Conservation (phyloP, 2,329 filamentous ascomycete species). For the Ophiostoma novo-ulmi region DNA sequence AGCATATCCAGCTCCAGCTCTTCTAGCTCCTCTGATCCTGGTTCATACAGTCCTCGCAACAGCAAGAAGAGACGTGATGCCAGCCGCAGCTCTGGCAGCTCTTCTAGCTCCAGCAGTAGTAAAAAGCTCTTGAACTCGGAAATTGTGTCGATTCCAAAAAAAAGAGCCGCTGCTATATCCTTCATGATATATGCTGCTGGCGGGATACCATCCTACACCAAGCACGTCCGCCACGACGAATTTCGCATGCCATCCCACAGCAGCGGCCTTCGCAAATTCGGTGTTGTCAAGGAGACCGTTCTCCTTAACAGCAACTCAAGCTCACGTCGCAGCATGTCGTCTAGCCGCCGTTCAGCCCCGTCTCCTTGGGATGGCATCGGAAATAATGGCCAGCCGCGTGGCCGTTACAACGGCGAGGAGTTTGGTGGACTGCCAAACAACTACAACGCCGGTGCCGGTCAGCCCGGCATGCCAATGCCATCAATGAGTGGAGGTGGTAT, state of each 20-base stretch:
- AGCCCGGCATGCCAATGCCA: neutral
- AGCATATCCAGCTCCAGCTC: constrained; percentile 4
- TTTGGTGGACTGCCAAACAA: neutral
- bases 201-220: neutral
- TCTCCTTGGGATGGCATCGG: neutral
- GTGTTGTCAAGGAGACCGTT: neutral
- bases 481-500: neutral
- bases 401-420: neutral
- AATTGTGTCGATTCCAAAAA: neutral
- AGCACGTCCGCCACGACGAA: constrained; percentile 1
- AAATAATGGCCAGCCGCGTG: neutral
- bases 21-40: neutral
- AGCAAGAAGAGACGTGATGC: neutral
- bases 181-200: neutral
- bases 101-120: neutral
- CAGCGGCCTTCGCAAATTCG: neutral
- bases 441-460: neutral
- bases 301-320: neutral
- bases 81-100: neutral
- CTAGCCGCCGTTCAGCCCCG: neutral
- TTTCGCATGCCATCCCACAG: neutral
- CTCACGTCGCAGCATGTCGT: neutral
- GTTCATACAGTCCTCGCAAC: neutral
- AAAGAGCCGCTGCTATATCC: neutral
- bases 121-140: neutral